Base-by-base conservation (phyloP, 805 yeast genomes). In the Lipomyces anomalus region DNA sequence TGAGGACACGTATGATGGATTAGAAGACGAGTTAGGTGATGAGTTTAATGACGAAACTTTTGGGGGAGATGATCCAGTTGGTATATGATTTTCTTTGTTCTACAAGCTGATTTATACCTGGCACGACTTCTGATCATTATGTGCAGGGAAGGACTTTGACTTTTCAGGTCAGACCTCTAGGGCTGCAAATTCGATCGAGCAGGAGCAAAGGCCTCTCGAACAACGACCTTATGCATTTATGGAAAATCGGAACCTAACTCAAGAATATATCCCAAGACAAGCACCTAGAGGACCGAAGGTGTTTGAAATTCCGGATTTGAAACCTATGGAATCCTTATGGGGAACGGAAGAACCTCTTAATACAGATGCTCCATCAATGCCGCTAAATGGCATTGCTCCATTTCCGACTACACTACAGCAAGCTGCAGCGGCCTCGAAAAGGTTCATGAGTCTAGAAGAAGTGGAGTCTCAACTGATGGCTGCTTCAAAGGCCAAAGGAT, bases 31-130 rank as follows among this genome's bases (percentile, higher is more conserved):
- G 56, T 53, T 72, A 39, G 74, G 71, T 39, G 95, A 86, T 61
- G 92, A 83, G 32, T 72, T 82, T 55, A 84, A 85, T 60, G 84
- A 79, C 52, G 88, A 81, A 60, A 85, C 94, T 0, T 85, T 85
- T 65, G 94, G 92, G 22, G 68, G 41, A 35, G 71, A 67, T 38
- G 71, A 69, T 23, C 63, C 68, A 1, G 71, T 79, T 43, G 78
- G 16, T 18, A 6, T 41, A 7, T 17, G 17, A 35, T 22, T 13
- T 20, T 21, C 17, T 22, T 3, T n/a, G 16, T 42, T 13, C 2
- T 22, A 6, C 6, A 2, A 7, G 6, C n/a, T 38, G n/a, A n/a
- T n/a, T n/a, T n/a, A n/a, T n/a, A n/a, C n/a, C n/a, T n/a, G n/a
- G n/a, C n/a, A n/a, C n/a, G n/a, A n/a, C n/a, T n/a, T n/a, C n/a